phyloP scores from a whole-genome alignment of 73 alveolate species.

The Blepharisma stoltei region DNA sequence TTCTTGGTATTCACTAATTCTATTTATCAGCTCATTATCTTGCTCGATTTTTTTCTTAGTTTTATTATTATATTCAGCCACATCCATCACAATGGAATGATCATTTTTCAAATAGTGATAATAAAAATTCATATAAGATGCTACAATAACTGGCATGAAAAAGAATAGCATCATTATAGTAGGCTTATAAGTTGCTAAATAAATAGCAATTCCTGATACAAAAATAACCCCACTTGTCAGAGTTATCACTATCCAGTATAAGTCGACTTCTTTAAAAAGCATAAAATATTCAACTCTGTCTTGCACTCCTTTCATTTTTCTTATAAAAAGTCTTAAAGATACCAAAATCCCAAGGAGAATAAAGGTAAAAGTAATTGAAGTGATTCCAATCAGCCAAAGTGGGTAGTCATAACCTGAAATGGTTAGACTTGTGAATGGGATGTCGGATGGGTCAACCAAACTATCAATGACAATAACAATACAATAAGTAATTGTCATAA shows the following conservation, averaged over 20 bases:
- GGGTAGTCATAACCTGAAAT: constrained; percentile 32
- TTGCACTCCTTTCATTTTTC: constrained; percentile 49
- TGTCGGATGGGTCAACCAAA: constrained; percentile 34
- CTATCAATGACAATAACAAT: constrained; percentile 32
- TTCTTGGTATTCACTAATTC: constrained; percentile 18
- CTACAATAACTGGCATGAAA: constrained; percentile 36
- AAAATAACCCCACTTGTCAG: constrained; percentile 22
- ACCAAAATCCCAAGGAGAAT: constrained; percentile 20
- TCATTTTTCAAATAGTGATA: constrained; percentile 48
- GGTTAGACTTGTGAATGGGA: constrained; percentile 36
- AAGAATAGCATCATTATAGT: constrained; percentile 32
- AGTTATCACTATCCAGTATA: constrained; percentile 43
- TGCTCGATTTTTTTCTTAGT: constrained; percentile 34
- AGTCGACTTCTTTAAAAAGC: constrained; percentile 31
- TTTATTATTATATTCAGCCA: constrained; percentile 24
- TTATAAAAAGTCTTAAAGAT: constrained; percentile 39
- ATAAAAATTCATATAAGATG: constrained; percentile 36
- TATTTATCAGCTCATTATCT: constrained; percentile 29
- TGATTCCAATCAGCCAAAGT: constrained; percentile 38
- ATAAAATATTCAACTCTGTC: constrained; percentile 41
- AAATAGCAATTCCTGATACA: constrained; percentile 35
- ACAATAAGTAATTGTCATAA: constrained; percentile 35
- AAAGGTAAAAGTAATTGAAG: constrained; percentile 32
- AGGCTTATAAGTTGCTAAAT: constrained; percentile 31
- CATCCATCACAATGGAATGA: constrained; percentile 41